Conservation (phyloP, 2,329 filamentous ascomycete genomes). For the Hortaea werneckii region DNA sequence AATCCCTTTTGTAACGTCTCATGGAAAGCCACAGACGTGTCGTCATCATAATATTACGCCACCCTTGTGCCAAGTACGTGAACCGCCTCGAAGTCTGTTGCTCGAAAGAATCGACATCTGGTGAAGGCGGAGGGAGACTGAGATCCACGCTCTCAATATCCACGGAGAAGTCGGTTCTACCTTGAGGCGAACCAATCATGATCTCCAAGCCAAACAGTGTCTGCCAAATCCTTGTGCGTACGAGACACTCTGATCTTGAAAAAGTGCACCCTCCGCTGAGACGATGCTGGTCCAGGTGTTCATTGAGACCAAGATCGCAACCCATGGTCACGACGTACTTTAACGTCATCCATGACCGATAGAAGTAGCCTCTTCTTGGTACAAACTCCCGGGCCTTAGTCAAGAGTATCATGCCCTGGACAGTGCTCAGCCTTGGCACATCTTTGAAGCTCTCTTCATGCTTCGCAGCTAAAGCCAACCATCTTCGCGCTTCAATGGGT, state of each 20-base stretch:
- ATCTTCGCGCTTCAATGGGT: slow-evolving; percentile 75
- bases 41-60: slow-evolving; percentile 68
- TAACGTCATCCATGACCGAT: slow-evolving; percentile 92
- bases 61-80: slow-evolving; percentile 66
- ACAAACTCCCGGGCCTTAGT: slow-evolving; percentile 87
- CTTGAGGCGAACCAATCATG: slow-evolving; percentile 90
- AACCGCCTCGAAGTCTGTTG: slow-evolving; percentile 74
- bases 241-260: slow-evolving; percentile 62
- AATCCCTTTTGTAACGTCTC: slow-evolving; percentile 67
- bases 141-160: slow-evolving; percentile 68
- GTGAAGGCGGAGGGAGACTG: slow-evolving; percentile 50
- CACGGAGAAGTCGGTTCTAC: slow-evolving; percentile 63
- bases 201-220: slow-evolving; percentile 74
- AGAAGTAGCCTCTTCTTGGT: slow-evolving; percentile 90
- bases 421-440: slow-evolving; percentile 76
- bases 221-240: slow-evolving; percentile 85
- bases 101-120: slow-evolving; percentile 64
- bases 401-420: slow-evolving; percentile 79
- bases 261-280: slow-evolving; percentile 59
- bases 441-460: slow-evolving; percentile 93
- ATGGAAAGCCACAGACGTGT: slow-evolving; percentile 64
- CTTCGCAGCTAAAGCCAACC: slow-evolving; percentile 80
- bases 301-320: slow-evolving; percentile 80
- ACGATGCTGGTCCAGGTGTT: slow-evolving; percentile 72
- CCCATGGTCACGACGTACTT: slow-evolving; percentile 89